These are phyloP conservation scores for Suhomyces ambrosiae DNA, from an alignment of 1,139 yeast species.

Conservation along the genomic window DNA sequence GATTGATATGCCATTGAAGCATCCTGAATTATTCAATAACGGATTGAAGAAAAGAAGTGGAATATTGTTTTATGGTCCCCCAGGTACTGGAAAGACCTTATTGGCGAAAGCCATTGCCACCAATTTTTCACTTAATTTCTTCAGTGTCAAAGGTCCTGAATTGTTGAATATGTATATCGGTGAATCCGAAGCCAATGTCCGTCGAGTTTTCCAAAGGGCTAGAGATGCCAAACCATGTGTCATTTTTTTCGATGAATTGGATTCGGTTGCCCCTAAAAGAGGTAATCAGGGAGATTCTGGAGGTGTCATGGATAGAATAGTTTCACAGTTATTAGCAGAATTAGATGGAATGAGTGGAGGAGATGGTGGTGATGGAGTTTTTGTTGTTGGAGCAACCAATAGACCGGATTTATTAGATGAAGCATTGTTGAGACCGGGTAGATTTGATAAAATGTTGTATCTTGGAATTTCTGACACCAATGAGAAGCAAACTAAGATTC, in stretches of 20 bases:
- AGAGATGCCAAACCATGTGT: slow-evolving; percentile 97
- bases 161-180: slow-evolving; percentile 96
- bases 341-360: slow-evolving; percentile 91
- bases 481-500: slow-evolving; percentile 81
- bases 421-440: slow-evolving; percentile 90
- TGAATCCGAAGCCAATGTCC: slow-evolving; percentile 95
- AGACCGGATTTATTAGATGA: slow-evolving; percentile 94
- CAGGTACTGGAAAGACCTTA: slow-evolving; percentile 96
- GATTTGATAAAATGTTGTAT: slow-evolving; percentile 93
- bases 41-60: slow-evolving; percentile 96
- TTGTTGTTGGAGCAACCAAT: slow-evolving; percentile 96
- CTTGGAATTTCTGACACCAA: slow-evolving; percentile 91
- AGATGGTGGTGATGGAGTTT: slow-evolving; percentile 80
- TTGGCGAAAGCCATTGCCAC: slow-evolving; percentile 97
- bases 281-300: slow-evolving; percentile 99
- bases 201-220: slow-evolving; percentile 90
- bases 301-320: slow-evolving; percentile 98
- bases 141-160: slow-evolving; percentile 96
- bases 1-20: slow-evolving; percentile 91
- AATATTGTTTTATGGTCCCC: slow-evolving; percentile 93
- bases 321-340: slow-evolving; percentile 90
- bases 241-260: slow-evolving; percentile 94
- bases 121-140: slow-evolving; percentile 87
- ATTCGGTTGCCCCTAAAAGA: slow-evolving; percentile 96
- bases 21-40: slow-evolving; percentile 82